These are phyloP conservation scores for Beauveria sp. DNA, from an alignment of 2,329 filamentous ascomycete species.

Conservation along the genomic window DNA sequence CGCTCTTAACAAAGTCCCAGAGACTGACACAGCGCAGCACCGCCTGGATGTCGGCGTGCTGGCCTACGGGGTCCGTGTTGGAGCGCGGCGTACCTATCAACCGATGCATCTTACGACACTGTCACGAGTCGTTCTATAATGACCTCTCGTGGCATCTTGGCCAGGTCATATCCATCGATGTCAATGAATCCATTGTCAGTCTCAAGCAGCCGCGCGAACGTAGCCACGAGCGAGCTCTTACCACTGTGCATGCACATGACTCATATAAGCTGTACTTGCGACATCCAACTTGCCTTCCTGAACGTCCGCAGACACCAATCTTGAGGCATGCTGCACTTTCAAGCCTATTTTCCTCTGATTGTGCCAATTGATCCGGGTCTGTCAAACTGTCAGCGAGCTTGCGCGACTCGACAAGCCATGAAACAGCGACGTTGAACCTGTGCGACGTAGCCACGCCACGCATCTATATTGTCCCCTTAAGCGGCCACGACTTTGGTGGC, in stretches of 20 bases:
- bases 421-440: conserved; percentile 13
- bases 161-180: conserved; percentile 35
- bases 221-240: conserved; percentile 30
- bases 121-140: conserved; percentile 28
- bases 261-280: not conserved
- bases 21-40: conserved; percentile 39
- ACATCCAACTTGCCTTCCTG: conserved; percentile 23
- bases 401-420: conserved; percentile 22
- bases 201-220: conserved; percentile 41
- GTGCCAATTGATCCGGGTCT: conserved; percentile 18
- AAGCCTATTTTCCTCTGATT: conserved; percentile 19
- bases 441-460: conserved; percentile 4
- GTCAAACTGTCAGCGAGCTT: conserved; percentile 4
- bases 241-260: conserved; percentile 16
- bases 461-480: conserved; percentile 9
- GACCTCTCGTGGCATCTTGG: conserved; percentile 16
- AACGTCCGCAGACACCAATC: conserved; percentile 37
- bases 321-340: conserved; percentile 26
- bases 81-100: conserved; percentile 38
- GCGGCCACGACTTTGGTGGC: conserved; percentile 16
- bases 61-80: conserved; percentile 38
- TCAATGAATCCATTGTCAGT: conserved; percentile 31
- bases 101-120: conserved; percentile 43
- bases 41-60: conserved; percentile 31
- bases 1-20: conserved; percentile 29